Base-by-base conservation (phyloP, 129 eudicot species). In the Silybum marianum region DNA sequence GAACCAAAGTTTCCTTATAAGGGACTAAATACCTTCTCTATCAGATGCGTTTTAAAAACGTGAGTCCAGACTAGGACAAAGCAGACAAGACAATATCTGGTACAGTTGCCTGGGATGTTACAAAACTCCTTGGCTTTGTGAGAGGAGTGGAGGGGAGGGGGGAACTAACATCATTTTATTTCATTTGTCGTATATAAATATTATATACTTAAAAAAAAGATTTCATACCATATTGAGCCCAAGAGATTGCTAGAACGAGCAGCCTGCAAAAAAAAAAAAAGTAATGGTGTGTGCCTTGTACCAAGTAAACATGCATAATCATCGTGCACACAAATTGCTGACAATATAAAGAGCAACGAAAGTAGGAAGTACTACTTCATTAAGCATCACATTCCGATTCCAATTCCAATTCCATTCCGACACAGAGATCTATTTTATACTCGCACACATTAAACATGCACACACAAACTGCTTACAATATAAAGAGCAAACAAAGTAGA, bases 151-250 rank as follows among this genome's bases (percentile, higher is more conserved):
- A 32, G 36, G 36, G 36, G 36, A 32, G 36, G 36, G 6, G 36
- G 36, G 36, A 32, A 32, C 36, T 32, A 32, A 32, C 36, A 32
- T 32, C 3, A 32, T 32, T 32, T 32, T 32, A 32, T 32, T 32
- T 32, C 36, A 32, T 32, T 32, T 32, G 36, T 6, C 36, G 36
- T 32, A 32, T 3, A 32, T 32, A 32, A 32, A 32, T 32, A 32
- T 32, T 32, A 32, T 32, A 32, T 32, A 32, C 6, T 32, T 32
- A 4, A 32, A 32, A 32, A 32, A 32, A 32, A 32, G 6, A 32
- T 32, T 76, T 21, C 86, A 63, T 84, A 88, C 92, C 92, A 86
- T 89, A 66, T 13, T 28, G 11, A 78, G 63, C 10, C 13, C 40
- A 77, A 77, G 21, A 19, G 76, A 34, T 66, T 62, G 74, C 44